A percentile compares a stretch with the other conserved stretches of the same genome.
phyloP scores from a whole-genome alignment of 1,284 basidiomycete species.

The Athelia psychrophila region DNA sequence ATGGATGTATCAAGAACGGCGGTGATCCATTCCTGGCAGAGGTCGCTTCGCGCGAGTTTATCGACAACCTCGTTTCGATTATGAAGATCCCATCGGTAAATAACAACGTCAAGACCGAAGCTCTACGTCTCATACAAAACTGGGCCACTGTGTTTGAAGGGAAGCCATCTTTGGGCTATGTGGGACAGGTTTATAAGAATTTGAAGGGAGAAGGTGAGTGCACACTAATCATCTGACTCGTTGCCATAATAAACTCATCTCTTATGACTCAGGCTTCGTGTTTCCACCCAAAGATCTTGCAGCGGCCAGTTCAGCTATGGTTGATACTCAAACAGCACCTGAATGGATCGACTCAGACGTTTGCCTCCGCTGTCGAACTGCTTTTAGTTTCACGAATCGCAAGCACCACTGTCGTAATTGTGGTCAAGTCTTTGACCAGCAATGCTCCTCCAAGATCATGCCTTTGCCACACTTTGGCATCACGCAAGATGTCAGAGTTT shows the following conservation, averaged over 20 bases:
- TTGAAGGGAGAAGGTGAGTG: conserved; percentile 69
- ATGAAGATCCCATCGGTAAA: conserved; percentile 74
- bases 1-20: conserved; percentile 97
- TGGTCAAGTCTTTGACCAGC: conserved; percentile 94
- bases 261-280: conserved; percentile 54
- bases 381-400: conserved; percentile 95
- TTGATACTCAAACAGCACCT: conserved; percentile 85
- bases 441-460: conserved; percentile 86
- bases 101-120: conserved; percentile 81
- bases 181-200: conserved; percentile 79
- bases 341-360: conserved; percentile 97
- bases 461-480: conserved; percentile 94
- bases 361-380: conserved; percentile 89
- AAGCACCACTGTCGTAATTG: conserved; percentile 99
- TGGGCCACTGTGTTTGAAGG: conserved; percentile 92
- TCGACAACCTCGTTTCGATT: conserved; percentile 88
- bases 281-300: conserved; percentile 82
- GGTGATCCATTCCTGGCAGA: conserved; percentile 90
- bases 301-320: conserved; percentile 74
- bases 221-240: conserved; percentile 1
- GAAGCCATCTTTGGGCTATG: conserved; percentile 72
- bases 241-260: neutral
- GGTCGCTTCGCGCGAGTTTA: conserved; percentile 86
- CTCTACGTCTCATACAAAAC: conserved; percentile 82
- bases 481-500: conserved; percentile 90